A percentile compares a stretch with the other conserved stretches of the same genome.
Conservation (phyloP, 2,329 filamentous ascomycete species). For the Colletotrichum sp. region DNA sequence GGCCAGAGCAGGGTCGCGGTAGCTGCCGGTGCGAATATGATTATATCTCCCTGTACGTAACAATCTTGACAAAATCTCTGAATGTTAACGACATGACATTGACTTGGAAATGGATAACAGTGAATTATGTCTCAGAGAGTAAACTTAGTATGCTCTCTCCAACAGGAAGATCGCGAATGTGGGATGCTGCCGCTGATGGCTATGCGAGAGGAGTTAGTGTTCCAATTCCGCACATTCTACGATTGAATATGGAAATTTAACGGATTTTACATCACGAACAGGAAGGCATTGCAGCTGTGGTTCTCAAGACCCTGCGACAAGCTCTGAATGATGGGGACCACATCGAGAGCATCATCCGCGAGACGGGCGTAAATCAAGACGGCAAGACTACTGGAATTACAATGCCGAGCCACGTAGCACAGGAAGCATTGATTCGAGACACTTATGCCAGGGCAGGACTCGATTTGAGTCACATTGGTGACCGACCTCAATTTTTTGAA, state of each 20-base stretch:
- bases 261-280: slow-evolving; percentile 52
- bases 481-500: slow-evolving; percentile 25
- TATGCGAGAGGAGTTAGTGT: slow-evolving; percentile 59
- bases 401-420: slow-evolving; percentile 34
- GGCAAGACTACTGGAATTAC: slow-evolving; percentile 34
- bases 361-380: slow-evolving; percentile 26
- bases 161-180: slow-evolving; percentile 38
- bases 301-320: slow-evolving; percentile 49
- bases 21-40: slow-evolving; percentile 31
- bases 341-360: slow-evolving; percentile 28
- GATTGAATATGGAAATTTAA: background rate
- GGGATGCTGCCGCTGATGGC: slow-evolving; percentile 50
- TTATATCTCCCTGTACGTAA: background rate
- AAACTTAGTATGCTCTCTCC: slow-evolving; percentile 38
- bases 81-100: background rate
- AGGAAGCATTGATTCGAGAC: slow-evolving; percentile 28
- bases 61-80: background rate
- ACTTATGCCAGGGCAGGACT: slow-evolving; percentile 26
- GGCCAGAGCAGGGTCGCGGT: slow-evolving; percentile 31
- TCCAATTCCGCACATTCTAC: slow-evolving; percentile 20
- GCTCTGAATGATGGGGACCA: slow-evolving; percentile 40
- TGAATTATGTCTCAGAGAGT: background rate
- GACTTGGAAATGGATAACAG: background rate
- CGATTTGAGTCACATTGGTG: slow-evolving; percentile 9
- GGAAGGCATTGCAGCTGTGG: slow-evolving; percentile 51